Evolutionary conservation across 2,329 filamentous ascomycete genomes (phyloP), one percentile per base, ranked within the genome.

Genomic region (Trematosphaeria pertusa): DNA sequence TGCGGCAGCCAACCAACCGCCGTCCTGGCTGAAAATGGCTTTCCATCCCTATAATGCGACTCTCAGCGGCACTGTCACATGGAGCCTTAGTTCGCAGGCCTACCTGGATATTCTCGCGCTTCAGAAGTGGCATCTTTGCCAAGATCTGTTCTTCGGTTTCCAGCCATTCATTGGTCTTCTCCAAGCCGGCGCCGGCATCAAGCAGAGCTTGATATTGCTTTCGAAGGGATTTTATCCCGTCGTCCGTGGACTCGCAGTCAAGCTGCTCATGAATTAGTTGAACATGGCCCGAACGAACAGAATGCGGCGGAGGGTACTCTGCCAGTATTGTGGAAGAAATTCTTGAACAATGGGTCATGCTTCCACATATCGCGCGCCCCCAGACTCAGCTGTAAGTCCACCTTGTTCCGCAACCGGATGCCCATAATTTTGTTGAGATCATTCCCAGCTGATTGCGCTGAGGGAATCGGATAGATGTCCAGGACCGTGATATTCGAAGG

Each of bases 401-500:
- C 75, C 58, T 68, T 73, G 46, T 61, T 77, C 65, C 71, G 69
- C 14, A 75, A 24, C 24, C 63, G 58, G 30, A 68, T 55, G 2
- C 63, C 62, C 73, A 74, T 71, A 43, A 80, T 79, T 48, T 79
- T 79, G 54, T 79, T 78, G 31, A 79, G 64, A 52, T 80, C 78
- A 62, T 78, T 78, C n/a, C 77, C 77, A 3, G 77, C 77, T 11
- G 77, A 75, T 40, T 78, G 77, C 4, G 68, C 62, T 4, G 76
- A 79, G 1, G 78, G 77, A 3, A 78, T 71, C 0, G 66, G 66
- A 45, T 78, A 72, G 0, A 73, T 72, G 49, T 81, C 78, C 9
- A 82, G 65, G 5, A 81, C 73, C 3, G 71, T 78, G 45, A 81
- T 70, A 50, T 77, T 72, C 0, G 72, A 65, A 3, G 65, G 62